Base-by-base conservation (phyloP, 352 stramenopile genomes). In the Phytophthora litchii region DNA sequence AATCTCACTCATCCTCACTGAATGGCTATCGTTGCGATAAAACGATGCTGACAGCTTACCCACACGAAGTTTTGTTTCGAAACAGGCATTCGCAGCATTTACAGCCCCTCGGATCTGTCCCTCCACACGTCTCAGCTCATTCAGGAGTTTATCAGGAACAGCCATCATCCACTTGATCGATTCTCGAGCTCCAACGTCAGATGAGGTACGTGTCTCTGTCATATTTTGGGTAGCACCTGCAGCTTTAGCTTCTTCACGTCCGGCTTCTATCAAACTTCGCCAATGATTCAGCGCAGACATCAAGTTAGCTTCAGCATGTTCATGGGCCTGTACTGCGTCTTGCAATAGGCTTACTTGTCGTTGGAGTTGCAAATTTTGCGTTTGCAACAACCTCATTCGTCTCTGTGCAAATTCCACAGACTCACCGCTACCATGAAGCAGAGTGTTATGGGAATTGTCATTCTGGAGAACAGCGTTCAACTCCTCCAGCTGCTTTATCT, bases 311-410 rank as follows among this genome's bases (percentile, higher is more conserved):
- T 80, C 74, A 2, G 63, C 54, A 29, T 73, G 68, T n/a, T 83
- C 60, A 10, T 51, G 71, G 2, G 60, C 67, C 2, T 49, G 23
- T 13, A 79, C 48, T 1, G 75, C 73, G 34, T 78, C 64, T 43
- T 87, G 70, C 1, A 86, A 42, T 10, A 89, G 19, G 4, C 43
- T 42, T 21, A 89, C 38, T 45, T 89, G 75, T 7, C 80, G 70
- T 38, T 80, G 72, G 4, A 89, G 73, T 51, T 89, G 80, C 23
- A 86, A n/a, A 42, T 89, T 88, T 47, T 89, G 80, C 4, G 75
- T 67, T 49, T 84, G 70, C 1, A 86, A 27, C 4, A 86, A 42
- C 23, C 64, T 71, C 52, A 85, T 76, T 27, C 68, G 64, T 12
- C 59, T 54, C 13, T 55, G 27, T 13, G 74, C 54, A 53, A 79